phyloP scores from a whole-genome alignment of 1,284 basidiomycete species.

The Rhodotorula mucilaginosa region DNA sequence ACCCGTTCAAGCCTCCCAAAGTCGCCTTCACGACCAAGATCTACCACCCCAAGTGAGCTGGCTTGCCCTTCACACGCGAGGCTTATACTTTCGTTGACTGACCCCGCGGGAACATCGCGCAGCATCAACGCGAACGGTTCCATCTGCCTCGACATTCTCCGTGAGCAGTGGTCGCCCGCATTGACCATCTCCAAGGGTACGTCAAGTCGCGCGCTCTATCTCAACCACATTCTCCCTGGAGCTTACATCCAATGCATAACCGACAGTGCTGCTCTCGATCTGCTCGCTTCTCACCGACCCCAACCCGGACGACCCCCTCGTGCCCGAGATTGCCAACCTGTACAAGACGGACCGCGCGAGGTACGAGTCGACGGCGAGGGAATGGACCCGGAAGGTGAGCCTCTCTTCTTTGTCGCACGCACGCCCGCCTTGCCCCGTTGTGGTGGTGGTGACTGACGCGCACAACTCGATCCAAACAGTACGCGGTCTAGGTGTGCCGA shows the following conservation, averaged over 20 bases:
- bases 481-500: conserved; percentile 47
- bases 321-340: conserved; percentile 45
- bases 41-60: conserved; percentile 56
- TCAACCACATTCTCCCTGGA: too few relatives aligned
- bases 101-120: conserved; percentile 45
- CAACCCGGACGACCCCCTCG: conserved; percentile 52
- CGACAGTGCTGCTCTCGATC: conserved; percentile 18
- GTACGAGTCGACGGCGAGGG: conserved; percentile 91
- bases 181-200: conserved; percentile 48
- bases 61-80: not conserved
- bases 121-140: conserved; percentile 98
- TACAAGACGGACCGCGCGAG: conserved; percentile 49
- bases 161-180: conserved; percentile 83
- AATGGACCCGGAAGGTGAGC: conserved; percentile 85
- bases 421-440: too few relatives aligned
- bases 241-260: not conserved
- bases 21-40: conserved; percentile 94
- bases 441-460: not conserved
- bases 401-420: not conserved
- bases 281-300: conserved; percentile 47
- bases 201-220: conserved; percentile 6
- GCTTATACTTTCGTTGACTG: not conserved
- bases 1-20: conserved; percentile 99
- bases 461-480: not conserved
- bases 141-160: conserved; percentile 74